Base-by-base conservation (phyloP, 768 basidiomycete genomes). In the Hebeloma cylindrosporum region DNA sequence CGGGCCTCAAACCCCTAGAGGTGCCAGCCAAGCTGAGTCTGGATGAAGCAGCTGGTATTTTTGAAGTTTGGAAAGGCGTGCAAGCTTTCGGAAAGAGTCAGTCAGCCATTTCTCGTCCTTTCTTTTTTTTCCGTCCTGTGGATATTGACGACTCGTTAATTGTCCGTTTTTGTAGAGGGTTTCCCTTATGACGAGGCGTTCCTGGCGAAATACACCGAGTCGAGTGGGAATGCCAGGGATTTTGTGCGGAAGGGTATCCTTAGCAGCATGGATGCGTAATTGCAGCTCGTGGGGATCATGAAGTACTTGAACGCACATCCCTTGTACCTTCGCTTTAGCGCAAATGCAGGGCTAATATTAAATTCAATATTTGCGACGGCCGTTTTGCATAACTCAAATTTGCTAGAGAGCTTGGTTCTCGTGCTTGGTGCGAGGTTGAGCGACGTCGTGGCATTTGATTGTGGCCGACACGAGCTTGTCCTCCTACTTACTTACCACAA, bases 151-250 rank as follows among this genome's bases (percentile, higher is more conserved):
- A 42, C 23, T 9, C 14, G 13, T 14, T 14, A 17, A 31, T 40
- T 7, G 22, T 22, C 4, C 31, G 22, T 36, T 20, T 35, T 28
- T 18, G 9, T 40, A 73, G 72, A 61, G 7, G 48, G 55, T 20
- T 50, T 40, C 10, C 55, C 52, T 39, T 61, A 71, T 45, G 92
- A 95, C 56, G 84, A 88, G 60, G 52, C 81, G 10, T 93, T 93
- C 68, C 64, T 93, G 58, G 68, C 81, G 7, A 90, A 88, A 61
- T 92, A 87, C 52, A 77, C 79, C 1, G 85, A 90, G 56, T 77
- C 85, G 5, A 75, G 74, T 42, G 92, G 91, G 31, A 93, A 93
- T 62, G 73, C 90, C 9, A 72, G 85, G 48, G 82, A 85, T 45
- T 90, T 94, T 54, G 84, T 88, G 29, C 79, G 78, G 76, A 79